phyloP scores from a whole-genome alignment of 2,329 filamentous ascomycete genomes.

The Aureobasidium sp. region DNA sequence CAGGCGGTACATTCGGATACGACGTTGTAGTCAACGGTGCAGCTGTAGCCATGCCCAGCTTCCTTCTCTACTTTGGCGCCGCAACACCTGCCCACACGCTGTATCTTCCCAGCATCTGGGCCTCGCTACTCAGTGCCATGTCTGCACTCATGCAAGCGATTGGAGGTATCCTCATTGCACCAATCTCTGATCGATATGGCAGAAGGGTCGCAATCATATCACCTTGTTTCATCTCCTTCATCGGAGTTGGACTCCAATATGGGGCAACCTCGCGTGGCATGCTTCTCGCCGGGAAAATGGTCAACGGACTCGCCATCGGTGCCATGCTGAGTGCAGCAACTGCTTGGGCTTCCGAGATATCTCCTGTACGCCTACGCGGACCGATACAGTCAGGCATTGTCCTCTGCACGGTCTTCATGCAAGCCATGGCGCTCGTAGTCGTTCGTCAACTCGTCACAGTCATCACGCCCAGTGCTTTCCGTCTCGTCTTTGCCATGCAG shows the following conservation, averaged over 20 bases:
- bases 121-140: background rate
- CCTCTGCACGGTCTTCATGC: background rate
- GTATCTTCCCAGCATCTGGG: background rate
- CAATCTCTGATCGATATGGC: background rate
- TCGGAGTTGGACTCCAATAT: background rate
- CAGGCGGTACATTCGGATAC: background rate
- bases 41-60: slow-evolving; percentile 1
- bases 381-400: background rate
- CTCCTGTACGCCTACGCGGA: background rate
- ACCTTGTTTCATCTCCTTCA: background rate
- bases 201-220: background rate
- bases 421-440: background rate
- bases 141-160: background rate
- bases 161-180: background rate
- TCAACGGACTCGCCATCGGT: background rate
- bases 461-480: background rate
- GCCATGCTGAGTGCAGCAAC: background rate
- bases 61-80: slow-evolving; percentile 12
- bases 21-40: slow-evolving; percentile 1
- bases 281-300: background rate
- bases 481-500: background rate
- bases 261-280: background rate
- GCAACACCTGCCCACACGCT: slow-evolving; percentile 3
- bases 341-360: background rate
- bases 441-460: background rate